Conservation (phyloP, 345 rosid genomes). For the Camelina neglecta region DNA sequence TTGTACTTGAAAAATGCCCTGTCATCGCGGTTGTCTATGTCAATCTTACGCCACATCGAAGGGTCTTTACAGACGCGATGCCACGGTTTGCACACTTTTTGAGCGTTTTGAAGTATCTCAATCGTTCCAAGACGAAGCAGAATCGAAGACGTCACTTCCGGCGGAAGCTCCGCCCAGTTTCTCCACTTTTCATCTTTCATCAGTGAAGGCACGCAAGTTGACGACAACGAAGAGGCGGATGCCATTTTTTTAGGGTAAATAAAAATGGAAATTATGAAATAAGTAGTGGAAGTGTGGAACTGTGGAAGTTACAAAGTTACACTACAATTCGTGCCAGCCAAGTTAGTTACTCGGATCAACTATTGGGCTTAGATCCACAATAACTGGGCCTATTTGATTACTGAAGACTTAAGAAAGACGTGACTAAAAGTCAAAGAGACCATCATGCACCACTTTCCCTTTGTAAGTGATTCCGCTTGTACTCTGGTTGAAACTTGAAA, state of each 20-base stretch:
- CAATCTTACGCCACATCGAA: slow-evolving; percentile 55
- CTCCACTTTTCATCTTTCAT: not conserved
- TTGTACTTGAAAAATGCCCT: not conserved
- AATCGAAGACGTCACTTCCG: slow-evolving; percentile 52
- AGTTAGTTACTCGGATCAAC: not conserved
- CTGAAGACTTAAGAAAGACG: not conserved
- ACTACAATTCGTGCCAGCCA: not conserved
- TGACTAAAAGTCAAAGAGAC: too few relatives aligned
- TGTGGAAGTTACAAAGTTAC: not conserved
- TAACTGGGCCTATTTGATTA: not conserved
- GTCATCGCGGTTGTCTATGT: slow-evolving; percentile 32
- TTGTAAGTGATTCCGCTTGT: too few relatives aligned
- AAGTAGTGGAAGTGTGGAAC: not conserved
- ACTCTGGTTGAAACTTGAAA: too few relatives aligned
- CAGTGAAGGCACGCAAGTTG: not conserved
- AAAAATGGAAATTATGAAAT: not conserved
- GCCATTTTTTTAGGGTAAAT: not conserved
- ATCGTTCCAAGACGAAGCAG: slow-evolving; percentile 44
- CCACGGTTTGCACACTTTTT: slow-evolving; percentile 63
- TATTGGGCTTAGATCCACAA: not conserved
- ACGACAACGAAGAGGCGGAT: not conserved
- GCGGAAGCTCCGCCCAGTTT: slow-evolving; percentile 65
- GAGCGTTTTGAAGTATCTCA: slow-evolving; percentile 51
- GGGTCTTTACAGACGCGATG: slow-evolving; percentile 56
- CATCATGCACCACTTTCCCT: too few relatives aligned